Conservation (phyloP, 1,284 basidiomycete species). For the Boletus semigastroideus region DNA sequence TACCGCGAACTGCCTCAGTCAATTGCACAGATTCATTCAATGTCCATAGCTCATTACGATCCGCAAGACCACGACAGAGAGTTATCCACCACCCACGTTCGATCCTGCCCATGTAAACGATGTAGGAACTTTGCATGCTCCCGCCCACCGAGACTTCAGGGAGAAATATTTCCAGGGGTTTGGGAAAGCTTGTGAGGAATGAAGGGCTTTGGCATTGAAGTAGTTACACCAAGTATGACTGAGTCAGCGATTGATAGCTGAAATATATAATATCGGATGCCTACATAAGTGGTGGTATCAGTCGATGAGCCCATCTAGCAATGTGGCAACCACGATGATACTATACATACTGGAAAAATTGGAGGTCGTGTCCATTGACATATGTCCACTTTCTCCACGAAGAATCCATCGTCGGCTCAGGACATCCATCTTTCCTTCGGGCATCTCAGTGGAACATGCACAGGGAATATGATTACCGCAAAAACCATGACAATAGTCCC, state of each 20-base stretch:
- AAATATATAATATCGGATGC: too few relatives aligned
- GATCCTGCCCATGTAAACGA: slow-evolving; percentile 23
- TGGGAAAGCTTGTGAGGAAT: slow-evolving; percentile 38
- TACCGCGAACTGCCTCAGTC: slow-evolving; percentile 13
- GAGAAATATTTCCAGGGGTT: slow-evolving; percentile 83
- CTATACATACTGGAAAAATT: too few relatives aligned
- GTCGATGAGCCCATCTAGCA: too few relatives aligned
- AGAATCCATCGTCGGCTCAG: neutral
- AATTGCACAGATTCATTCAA: slow-evolving; percentile 1
- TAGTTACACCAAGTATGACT: neutral
- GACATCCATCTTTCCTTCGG: neutral
- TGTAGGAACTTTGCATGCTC: slow-evolving; percentile 42
- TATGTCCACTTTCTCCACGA: too few relatives aligned
- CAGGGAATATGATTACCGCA: slow-evolving; percentile 42
- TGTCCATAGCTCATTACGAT: slow-evolving; percentile 80
- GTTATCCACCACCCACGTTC: slow-evolving; percentile 55
- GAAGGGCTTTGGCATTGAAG: neutral
- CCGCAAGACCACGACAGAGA: slow-evolving; percentile 59
- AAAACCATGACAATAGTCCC: slow-evolving; percentile 45
- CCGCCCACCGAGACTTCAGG: slow-evolving; percentile 77
- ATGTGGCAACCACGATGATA: too few relatives aligned
- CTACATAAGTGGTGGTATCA: too few relatives aligned
- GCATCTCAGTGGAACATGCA: slow-evolving; percentile 40
- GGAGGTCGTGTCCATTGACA: too few relatives aligned
- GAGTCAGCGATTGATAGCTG: too few relatives aligned